Conservation (phyloP, 2,329 filamentous ascomycete genomes). For the Hymenoscyphus infarciens region DNA sequence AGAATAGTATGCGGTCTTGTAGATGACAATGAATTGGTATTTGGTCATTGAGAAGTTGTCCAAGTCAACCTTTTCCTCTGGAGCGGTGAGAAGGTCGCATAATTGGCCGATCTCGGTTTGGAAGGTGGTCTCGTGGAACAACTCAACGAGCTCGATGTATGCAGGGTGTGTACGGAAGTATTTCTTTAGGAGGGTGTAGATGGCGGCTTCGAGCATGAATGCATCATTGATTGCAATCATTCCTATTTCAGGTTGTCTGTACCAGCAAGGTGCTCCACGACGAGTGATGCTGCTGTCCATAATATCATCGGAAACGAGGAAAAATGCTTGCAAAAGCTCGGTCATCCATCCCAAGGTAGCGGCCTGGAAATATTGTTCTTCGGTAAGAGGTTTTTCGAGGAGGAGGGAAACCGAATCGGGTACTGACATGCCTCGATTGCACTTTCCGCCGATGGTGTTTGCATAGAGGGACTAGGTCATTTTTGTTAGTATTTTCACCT, state of each 20-base stretch:
- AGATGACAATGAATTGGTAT: conserved; percentile 97
- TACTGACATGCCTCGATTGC: conserved; percentile 97
- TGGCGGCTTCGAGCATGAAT: conserved; percentile 88
- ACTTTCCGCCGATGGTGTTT: conserved; percentile 93
- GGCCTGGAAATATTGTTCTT: conserved; percentile 83
- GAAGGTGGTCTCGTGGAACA: conserved; percentile 92
- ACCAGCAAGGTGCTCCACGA: conserved; percentile 94
- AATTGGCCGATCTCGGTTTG: conserved; percentile 95
- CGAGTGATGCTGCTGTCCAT: conserved; percentile 97
- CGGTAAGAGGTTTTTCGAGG: conserved; percentile 64
- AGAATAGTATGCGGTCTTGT: conserved; percentile 99
- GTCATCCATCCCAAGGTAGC: conserved; percentile 95
- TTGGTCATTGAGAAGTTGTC: conserved; percentile 94
- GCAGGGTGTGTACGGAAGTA: conserved; percentile 83
- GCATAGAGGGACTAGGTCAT: conserved; percentile 67
- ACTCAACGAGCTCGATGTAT: conserved; percentile 89
- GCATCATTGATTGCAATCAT: conserved; percentile 98
- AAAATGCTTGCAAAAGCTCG: conserved; percentile 97
- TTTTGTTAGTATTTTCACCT: conserved; percentile 5
- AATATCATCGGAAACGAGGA: conserved; percentile 97
- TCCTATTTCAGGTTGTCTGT: conserved; percentile 81
- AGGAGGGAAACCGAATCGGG: conserved; percentile 85
- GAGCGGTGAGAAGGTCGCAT: conserved; percentile 91
- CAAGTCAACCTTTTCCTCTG: conserved; percentile 88
- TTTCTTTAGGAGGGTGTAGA: conserved; percentile 90